Evolutionary conservation across 75 land plant species (phyloP).

Genomic region (Picea glauca): DNA sequence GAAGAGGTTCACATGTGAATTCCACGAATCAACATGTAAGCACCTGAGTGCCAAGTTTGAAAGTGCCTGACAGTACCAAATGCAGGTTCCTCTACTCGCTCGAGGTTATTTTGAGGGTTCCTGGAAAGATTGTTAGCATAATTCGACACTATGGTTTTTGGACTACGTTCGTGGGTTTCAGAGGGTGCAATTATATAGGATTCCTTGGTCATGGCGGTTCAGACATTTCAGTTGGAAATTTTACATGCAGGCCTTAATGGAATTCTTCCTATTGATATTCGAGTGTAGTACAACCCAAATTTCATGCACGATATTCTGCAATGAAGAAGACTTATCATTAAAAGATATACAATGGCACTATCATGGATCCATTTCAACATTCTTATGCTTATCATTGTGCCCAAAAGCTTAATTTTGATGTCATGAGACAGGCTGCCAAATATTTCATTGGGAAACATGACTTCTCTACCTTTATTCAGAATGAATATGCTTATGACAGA

Average conservation of each 20-base stretch:
- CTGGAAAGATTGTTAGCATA: no score
- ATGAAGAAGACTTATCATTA: constrained; percentile 73
- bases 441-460: constrained; percentile 73
- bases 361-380: constrained; percentile 86
- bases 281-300: constrained; percentile 70
- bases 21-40: no score
- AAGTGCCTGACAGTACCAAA: no score
- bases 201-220: no score
- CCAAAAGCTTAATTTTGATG: constrained; percentile 51
- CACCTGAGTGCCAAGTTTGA: no score
- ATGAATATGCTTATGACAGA: no score
- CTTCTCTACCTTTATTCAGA: constrained; percentile 82
- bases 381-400: constrained; percentile 59
- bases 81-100: no score
- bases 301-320: constrained; percentile 83
- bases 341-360: constrained; percentile 60
- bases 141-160: no score
- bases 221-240: constrained; percentile 43
- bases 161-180: no score
- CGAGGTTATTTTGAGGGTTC: no score
- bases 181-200: no score
- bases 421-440: constrained; percentile 76
- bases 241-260: constrained; percentile 77
- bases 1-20: no score
- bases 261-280: constrained; percentile 71